phyloP scores from a whole-genome alignment of 2,329 filamentous ascomycete genomes.

The Cytospora leucostoma region DNA sequence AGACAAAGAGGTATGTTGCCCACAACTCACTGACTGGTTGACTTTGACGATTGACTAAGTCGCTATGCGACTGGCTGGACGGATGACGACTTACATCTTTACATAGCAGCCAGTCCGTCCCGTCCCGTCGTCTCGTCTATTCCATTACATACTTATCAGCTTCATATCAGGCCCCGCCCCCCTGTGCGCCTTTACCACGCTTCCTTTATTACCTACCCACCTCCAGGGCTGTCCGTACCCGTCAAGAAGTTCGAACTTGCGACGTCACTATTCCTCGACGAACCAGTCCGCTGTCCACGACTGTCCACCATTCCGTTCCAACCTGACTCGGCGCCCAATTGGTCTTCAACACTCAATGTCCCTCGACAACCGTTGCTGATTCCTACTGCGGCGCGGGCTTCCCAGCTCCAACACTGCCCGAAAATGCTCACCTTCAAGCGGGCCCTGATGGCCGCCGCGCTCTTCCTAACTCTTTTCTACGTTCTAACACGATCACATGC shows the following conservation, averaged over 20 bases:
- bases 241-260: not conserved
- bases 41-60: too few relatives aligned
- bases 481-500: constrained; percentile 65
- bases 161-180: too few relatives aligned
- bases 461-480: constrained; percentile 69
- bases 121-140: too few relatives aligned
- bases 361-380: constrained; percentile 17
- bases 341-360: constrained; percentile 12
- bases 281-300: not conserved
- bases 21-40: too few relatives aligned
- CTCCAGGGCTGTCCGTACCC: too few relatives aligned
- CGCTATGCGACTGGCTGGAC: too few relatives aligned
- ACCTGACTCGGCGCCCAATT: not conserved
- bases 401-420: constrained; percentile 22
- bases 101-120: too few relatives aligned
- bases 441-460: constrained; percentile 70
- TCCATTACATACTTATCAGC: too few relatives aligned
- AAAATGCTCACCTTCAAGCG: constrained; percentile 79
- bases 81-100: too few relatives aligned
- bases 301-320: not conserved
- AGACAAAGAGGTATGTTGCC: not conserved
- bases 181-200: too few relatives aligned
- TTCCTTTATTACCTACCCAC: too few relatives aligned
- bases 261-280: not conserved
- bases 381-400: constrained; percentile 13